A percentile compares a stretch with the other conserved stretches of the same genome.
Conservation (phyloP, 805 yeast genomes). For the Torulaspora maleeae region DNA sequence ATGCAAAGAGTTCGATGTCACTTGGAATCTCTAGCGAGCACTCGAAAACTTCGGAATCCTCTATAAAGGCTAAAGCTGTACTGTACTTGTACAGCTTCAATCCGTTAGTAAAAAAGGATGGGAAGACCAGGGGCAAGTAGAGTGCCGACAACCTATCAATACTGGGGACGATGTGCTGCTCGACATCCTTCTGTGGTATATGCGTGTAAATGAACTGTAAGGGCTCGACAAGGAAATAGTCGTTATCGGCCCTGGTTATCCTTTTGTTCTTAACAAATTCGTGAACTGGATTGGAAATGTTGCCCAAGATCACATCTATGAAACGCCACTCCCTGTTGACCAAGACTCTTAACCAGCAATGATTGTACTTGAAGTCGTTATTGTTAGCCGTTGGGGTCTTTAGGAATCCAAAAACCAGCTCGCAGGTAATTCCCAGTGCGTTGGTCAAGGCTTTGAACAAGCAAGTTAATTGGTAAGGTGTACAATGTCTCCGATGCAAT, state of each 20-base stretch:
- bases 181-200: constrained; percentile 69
- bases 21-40: constrained; percentile 67
- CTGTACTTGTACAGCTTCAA: constrained; percentile 64
- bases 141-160: constrained; percentile 72
- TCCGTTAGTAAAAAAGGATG: constrained; percentile 62
- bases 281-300: constrained; percentile 49
- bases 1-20: constrained; percentile 62
- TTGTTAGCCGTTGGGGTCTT: constrained; percentile 66
- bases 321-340: constrained; percentile 75
- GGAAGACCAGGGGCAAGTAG: constrained; percentile 80
- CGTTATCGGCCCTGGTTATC: constrained; percentile 38
- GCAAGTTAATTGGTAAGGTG: constrained; percentile 71
- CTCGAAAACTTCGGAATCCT: constrained; percentile 75
- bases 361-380: constrained; percentile 52
- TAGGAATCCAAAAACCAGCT: constrained; percentile 75
- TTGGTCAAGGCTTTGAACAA: constrained; percentile 69
- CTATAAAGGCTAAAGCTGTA: constrained; percentile 66
- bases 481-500: constrained; percentile 47
- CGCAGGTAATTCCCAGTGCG: constrained; percentile 65
- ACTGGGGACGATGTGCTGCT: constrained; percentile 85
- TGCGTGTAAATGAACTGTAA: constrained; percentile 74
- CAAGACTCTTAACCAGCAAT: constrained; percentile 81
- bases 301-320: constrained; percentile 67
- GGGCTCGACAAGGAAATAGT: constrained; percentile 78
- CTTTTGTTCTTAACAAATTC: constrained; percentile 37